Conservation (phyloP, 2,329 filamentous ascomycete genomes). For the Neonectria sp. region DNA sequence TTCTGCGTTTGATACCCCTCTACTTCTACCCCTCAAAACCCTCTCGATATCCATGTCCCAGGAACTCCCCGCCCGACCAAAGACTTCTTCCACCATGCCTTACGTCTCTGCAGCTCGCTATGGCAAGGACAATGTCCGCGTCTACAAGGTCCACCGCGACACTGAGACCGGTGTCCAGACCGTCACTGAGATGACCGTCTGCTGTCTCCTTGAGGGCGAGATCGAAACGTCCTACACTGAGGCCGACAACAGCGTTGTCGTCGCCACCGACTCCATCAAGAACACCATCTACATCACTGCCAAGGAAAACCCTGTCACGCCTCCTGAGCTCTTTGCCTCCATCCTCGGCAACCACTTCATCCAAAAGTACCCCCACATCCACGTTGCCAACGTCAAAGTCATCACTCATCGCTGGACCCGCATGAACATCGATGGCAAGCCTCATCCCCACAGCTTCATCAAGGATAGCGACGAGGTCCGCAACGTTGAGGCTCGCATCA, state of each 20-base stretch:
- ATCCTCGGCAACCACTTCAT: conserved; percentile 92
- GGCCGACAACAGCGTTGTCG: conserved; percentile 95
- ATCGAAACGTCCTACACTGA: conserved; percentile 92
- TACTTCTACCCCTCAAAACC: conserved; percentile 20
- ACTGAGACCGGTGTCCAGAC: conserved; percentile 83
- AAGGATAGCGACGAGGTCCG: conserved; percentile 92
- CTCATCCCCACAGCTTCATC: conserved; percentile 95
- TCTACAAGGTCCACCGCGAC: conserved; percentile 94
- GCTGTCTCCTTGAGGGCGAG: conserved; percentile 91
- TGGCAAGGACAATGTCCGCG: conserved; percentile 97
- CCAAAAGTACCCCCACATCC: conserved; percentile 89
- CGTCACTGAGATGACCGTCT: conserved; percentile 95
- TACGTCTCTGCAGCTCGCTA: conserved; percentile 78
- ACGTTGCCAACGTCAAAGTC: conserved; percentile 85
- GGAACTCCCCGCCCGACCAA: conserved; percentile 32
- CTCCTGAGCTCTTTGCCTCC: conserved; percentile 92
- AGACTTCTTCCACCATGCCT: conserved; percentile 61
- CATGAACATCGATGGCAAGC: conserved; percentile 87
- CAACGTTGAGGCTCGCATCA: conserved; percentile 81
- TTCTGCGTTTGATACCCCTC: conserved; percentile 21
- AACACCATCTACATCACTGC: conserved; percentile 97
- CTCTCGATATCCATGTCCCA: conserved; percentile 29
- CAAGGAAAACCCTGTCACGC: conserved; percentile 92
- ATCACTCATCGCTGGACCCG: conserved; percentile 92
- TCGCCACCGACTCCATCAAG: conserved; percentile 98